phyloP scores from a whole-genome alignment of 768 basidiomycete genomes.

The Leccinum aurantiacum region DNA sequence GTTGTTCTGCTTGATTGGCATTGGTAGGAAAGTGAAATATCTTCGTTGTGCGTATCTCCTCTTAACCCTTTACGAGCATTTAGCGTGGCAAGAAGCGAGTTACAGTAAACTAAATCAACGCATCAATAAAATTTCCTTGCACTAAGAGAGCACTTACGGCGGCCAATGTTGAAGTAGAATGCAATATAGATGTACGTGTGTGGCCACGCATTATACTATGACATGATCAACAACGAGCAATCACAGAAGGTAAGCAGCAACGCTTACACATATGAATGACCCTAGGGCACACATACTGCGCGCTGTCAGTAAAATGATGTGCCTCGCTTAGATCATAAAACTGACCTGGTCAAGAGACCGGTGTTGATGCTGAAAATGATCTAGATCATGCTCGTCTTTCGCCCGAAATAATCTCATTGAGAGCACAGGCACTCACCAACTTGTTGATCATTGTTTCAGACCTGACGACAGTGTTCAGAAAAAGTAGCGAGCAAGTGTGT shows the following conservation, averaged over 20 bases:
- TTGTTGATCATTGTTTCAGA: conserved; percentile 55
- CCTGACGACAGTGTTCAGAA: conserved; percentile 10
- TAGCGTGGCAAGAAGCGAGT: conserved; percentile 59
- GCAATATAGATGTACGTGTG: conserved; percentile 55
- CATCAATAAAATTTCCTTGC: not conserved
- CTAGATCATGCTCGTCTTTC: conserved; percentile 19
- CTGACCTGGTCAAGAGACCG: conserved; percentile 34
- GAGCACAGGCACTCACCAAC: conserved; percentile 25
- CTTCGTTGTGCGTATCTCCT: conserved; percentile 9
- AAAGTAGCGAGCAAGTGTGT: no score
- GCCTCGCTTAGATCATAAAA: not conserved
- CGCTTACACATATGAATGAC: conserved; percentile 51
- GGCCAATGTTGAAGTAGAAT: conserved; percentile 61
- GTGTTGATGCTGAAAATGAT: conserved; percentile 56
- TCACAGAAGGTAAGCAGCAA: not conserved
- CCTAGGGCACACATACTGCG: conserved; percentile 50
- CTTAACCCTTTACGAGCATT: conserved; percentile 54
- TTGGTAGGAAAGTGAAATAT: conserved; percentile 19
- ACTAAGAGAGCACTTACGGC: conserved; percentile 42
- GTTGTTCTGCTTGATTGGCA: not conserved
- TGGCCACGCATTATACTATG: conserved; percentile 47
- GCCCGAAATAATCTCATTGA: not conserved
- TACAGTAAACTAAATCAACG: conserved; percentile 48
- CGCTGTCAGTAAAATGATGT: conserved; percentile 5
- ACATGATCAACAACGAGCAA: not conserved